These are phyloP conservation scores for Talaromyces verruculosus DNA, from an alignment of 2,329 filamentous ascomycete species.

Conservation along the genomic window DNA sequence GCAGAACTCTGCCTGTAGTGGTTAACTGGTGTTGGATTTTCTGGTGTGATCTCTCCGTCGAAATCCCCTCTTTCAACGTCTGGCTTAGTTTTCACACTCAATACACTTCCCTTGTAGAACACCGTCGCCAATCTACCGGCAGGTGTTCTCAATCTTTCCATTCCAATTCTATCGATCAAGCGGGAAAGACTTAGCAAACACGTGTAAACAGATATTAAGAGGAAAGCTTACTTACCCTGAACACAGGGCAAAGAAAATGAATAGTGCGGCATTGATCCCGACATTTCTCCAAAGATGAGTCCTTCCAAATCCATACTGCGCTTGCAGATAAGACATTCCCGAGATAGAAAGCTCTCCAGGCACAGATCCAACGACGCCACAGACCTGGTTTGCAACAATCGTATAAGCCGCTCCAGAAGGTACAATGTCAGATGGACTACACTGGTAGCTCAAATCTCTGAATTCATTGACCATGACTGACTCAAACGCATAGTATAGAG, in stretches of 20 bases:
- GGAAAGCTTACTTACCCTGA: background rate
- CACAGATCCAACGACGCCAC: constrained; percentile 61
- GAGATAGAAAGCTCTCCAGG: constrained; percentile 58
- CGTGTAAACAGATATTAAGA: too few species aligned
- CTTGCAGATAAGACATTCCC: constrained; percentile 56
- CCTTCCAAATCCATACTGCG: constrained; percentile 27
- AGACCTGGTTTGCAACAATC: constrained; percentile 70
- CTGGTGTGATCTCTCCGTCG: background rate
- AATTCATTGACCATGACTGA: constrained; percentile 86
- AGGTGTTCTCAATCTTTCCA: constrained; percentile 1
- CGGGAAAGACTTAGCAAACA: background rate
- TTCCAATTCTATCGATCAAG: background rate
- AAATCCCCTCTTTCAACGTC: background rate
- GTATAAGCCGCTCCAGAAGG: constrained; percentile 67
- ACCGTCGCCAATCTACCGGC: background rate
- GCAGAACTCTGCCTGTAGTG: background rate
- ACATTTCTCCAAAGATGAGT: constrained; percentile 18
- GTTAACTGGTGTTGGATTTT: background rate
- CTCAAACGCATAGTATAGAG: constrained; percentile 44
- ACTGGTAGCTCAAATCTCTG: constrained; percentile 63
- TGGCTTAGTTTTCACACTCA: background rate
- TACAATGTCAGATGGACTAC: constrained; percentile 64
- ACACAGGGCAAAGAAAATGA: constrained; percentile 1
- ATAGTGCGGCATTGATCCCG: constrained; percentile 6
- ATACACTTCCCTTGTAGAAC: background rate